Evolutionary conservation across 129 eudicot genomes (phyloP).

Genomic region (Pseudognaphalium luteoalbum): DNA sequence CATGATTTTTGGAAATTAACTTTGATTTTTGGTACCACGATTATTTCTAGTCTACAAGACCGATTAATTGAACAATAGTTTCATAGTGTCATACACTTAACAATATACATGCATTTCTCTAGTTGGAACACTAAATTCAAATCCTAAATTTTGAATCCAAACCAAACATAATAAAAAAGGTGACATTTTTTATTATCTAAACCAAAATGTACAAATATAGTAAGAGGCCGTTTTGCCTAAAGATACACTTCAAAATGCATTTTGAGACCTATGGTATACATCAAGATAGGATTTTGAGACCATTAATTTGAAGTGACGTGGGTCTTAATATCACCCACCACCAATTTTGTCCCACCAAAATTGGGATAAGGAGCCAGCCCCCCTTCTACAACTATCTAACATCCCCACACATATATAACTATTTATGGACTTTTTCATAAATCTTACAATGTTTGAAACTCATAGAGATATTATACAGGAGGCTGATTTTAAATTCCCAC

Average conservation of each 20-base stretch:
- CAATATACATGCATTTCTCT: too few species aligned
- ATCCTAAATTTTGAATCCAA: background rate
- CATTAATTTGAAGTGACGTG: slow-evolving; percentile 34
- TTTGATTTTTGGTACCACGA: too few species aligned
- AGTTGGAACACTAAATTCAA: background rate
- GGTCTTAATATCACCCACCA: slow-evolving; percentile 33
- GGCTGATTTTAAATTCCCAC: slow-evolving; percentile 2
- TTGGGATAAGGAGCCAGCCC: slow-evolving; percentile 25
- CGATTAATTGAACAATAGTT: too few species aligned
- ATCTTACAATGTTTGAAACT: slow-evolving; percentile 23
- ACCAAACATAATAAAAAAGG: background rate
- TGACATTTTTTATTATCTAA: too few species aligned
- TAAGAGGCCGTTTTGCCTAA: background rate
- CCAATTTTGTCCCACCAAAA: slow-evolving; percentile 9
- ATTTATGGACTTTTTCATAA: background rate
- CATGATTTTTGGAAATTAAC: too few species aligned
- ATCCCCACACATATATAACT: slow-evolving; percentile 1
- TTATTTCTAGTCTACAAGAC: too few species aligned
- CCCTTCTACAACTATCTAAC: slow-evolving; percentile 20
- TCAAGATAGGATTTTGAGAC: slow-evolving; percentile 30
- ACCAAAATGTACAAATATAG: background rate
- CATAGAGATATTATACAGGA: background rate
- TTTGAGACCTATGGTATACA: slow-evolving; percentile 13
- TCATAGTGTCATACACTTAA: too few species aligned
- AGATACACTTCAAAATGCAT: background rate